Evolutionary conservation across 2,329 filamentous ascomycete genomes (phyloP).

Genomic region (Lojkania enalia): DNA sequence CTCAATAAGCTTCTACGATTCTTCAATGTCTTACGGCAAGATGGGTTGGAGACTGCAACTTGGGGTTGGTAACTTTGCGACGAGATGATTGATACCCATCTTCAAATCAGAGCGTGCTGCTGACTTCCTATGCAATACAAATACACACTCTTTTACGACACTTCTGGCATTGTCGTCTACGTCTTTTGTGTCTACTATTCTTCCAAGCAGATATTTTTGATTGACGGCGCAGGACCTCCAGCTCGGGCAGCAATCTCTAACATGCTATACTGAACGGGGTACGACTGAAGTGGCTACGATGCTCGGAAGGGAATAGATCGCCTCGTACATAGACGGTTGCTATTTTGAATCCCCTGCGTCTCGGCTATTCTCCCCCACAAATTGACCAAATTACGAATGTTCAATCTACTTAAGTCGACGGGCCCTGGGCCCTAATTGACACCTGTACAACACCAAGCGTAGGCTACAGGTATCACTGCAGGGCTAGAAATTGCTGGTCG

Average conservation of each 20-base stretch:
- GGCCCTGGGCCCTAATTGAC: not conserved
- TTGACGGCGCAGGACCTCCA: slow-evolving; percentile 2
- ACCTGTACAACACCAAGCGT: slow-evolving; percentile 5
- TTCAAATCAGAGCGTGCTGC: slow-evolving; percentile 42
- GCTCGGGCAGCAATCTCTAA: slow-evolving; percentile 8
- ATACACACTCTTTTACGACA: too few relatives aligned
- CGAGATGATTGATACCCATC: slow-evolving; percentile 46
- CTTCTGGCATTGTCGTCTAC: too few relatives aligned
- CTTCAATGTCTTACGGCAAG: slow-evolving; percentile 26
- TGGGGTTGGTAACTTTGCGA: slow-evolving; percentile 37
- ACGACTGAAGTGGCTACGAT: slow-evolving; percentile 2
- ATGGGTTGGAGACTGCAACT: slow-evolving; percentile 29
- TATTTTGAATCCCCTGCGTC: slow-evolving; percentile 3
- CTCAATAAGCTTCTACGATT: slow-evolving; percentile 30
- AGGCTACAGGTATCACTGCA: not conserved
- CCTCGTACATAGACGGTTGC: not conserved
- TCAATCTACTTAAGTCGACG: not conserved
- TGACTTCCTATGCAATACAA: slow-evolving; percentile 23
- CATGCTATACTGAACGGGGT: not conserved
- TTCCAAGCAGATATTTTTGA: too few relatives aligned
- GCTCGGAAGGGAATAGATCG: not conserved
- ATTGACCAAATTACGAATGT: slow-evolving; percentile 1
- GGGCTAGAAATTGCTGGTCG: too few relatives aligned
- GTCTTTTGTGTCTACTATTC: too few relatives aligned
- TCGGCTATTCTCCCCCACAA: slow-evolving; percentile 10